Evolutionary conservation across 1,284 basidiomycete genomes (phyloP).

Genomic region (Takashimella koratensis): DNA sequence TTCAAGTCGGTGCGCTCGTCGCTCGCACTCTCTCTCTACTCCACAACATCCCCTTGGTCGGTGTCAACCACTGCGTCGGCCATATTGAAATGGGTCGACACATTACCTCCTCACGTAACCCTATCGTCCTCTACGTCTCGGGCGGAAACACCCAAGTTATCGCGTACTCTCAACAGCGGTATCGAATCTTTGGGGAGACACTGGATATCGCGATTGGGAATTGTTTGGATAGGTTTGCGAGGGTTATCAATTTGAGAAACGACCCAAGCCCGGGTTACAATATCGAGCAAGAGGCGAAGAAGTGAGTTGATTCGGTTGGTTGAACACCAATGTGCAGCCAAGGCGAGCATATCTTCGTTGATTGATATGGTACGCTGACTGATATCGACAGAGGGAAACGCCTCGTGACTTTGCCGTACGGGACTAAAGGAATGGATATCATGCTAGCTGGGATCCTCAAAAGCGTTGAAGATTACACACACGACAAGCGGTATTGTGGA

Average conservation of each 20-base stretch:
- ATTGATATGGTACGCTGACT: too few species aligned
- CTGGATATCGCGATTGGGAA: slow-evolving; percentile 99
- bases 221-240: slow-evolving; percentile 93
- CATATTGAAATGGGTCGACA: slow-evolving; percentile 99
- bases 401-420: slow-evolving; percentile 81
- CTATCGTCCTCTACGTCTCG: slow-evolving; percentile 96
- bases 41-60: slow-evolving; percentile 86
- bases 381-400: slow-evolving; percentile 53
- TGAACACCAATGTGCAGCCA: too few species aligned
- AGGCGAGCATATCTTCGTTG: too few species aligned
- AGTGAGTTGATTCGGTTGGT: slow-evolving; percentile 52
- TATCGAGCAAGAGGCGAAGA: slow-evolving; percentile 92
- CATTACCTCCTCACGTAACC: slow-evolving; percentile 86
- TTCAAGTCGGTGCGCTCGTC: slow-evolving; percentile 94
- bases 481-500: slow-evolving; percentile 66
- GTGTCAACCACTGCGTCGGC: slow-evolving; percentile 98
- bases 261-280: slow-evolving; percentile 98
- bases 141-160: slow-evolving; percentile 99
- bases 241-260: slow-evolving; percentile 93
- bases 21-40: slow-evolving; percentile 86
- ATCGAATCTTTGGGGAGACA: slow-evolving; percentile 98
- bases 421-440: slow-evolving; percentile 99
- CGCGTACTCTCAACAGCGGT: slow-evolving; percentile 93
- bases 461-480: slow-evolving; percentile 80
- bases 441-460: slow-evolving; percentile 90